Percentiles rank a stretch among this genome's conserved stretches.
phyloP scores from a whole-genome alignment of 257 asterid species.

The Cruciata laevipes region DNA sequence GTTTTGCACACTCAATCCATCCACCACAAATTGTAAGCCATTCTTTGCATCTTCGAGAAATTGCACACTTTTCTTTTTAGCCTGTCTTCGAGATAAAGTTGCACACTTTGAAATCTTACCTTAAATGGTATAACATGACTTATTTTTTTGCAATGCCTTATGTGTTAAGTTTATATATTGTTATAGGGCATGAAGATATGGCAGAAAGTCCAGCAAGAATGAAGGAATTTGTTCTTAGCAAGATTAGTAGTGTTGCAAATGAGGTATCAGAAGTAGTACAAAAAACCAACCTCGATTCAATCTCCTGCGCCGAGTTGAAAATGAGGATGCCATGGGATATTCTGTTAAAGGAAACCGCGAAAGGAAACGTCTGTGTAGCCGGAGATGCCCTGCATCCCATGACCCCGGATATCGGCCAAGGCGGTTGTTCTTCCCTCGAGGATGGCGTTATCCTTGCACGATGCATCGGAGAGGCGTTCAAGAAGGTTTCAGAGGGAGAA shows the following conservation, averaged over 20 bases:
- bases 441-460: neutral
- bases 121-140: neutral
- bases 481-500: neutral
- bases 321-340: conserved; percentile 10
- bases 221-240: conserved; percentile 1
- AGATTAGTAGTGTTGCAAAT: neutral
- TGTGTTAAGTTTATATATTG: neutral
- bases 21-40: conserved; percentile 45
- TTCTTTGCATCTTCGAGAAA: neutral
- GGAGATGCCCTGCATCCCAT: conserved; percentile 6
- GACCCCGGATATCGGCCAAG: conserved; percentile 6
- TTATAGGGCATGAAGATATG: conserved; percentile 5
- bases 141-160: neutral
- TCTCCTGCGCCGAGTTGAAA: neutral
- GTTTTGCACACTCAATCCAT: conserved; percentile 56
- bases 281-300: conserved; percentile 3
- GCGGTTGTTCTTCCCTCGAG: conserved; percentile 4
- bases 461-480: conserved; percentile 6
- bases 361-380: conserved; percentile 2
- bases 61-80: too few species aligned
- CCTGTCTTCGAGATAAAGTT: too few species aligned
- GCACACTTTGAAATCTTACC: too few species aligned
- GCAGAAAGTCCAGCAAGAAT: neutral
- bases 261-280: neutral
- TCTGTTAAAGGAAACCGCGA: neutral